Evolutionary conservation across 192 early-diverging fungal species (phyloP), one percentile per base, ranked within the genome.

Genomic region (Chytriomyces confervae): DNA sequence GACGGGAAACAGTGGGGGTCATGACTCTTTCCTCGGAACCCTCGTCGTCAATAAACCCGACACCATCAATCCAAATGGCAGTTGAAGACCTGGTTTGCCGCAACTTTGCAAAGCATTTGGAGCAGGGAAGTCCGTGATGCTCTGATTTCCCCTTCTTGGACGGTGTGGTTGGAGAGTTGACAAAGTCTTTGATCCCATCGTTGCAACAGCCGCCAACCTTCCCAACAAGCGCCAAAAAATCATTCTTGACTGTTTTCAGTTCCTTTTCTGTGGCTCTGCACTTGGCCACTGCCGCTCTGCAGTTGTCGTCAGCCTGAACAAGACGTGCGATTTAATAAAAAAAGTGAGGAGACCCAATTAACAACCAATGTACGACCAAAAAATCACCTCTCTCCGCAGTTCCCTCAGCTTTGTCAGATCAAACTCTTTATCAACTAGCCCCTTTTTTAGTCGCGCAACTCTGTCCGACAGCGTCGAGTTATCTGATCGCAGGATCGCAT

Each of bases 401-500:
- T 68, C 66, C 11, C 11, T 13, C 43, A 68, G 44, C 24, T 46
- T 46, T 5, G 47, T 9, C 36, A 46, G 36, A 8, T 68, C 66
- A 8, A 10, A 11, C 7, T 29, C 66, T 4, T 11, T 46, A 5
- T 20, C 66, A 9, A 1, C 44, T 4, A 46, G 36, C 2, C 47
- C 66, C 66, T 23, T 68, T 46, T 48, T 36, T 46, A 68, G 66
- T 43, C 66, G 7, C 44, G 66, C 66, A 11, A 68, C 66, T 8
- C 66, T 27, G 23, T 68, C 66, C 29, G 44, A 20, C 18, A 68
- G 66, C 29, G 47, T 57, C 0, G 20, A 9, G 11, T 20, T 16
- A 4, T 68, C 66, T 2, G 36, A 13, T 7, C 9, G 23, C 4
- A 43, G 16, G 36, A 13, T 7, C 10, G 23, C 29, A 46, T 36